Percentiles rank a stretch among this genome's conserved stretches.
Conservation (phyloP, 768 basidiomycete genomes). For the Roridomyces roridus region DNA sequence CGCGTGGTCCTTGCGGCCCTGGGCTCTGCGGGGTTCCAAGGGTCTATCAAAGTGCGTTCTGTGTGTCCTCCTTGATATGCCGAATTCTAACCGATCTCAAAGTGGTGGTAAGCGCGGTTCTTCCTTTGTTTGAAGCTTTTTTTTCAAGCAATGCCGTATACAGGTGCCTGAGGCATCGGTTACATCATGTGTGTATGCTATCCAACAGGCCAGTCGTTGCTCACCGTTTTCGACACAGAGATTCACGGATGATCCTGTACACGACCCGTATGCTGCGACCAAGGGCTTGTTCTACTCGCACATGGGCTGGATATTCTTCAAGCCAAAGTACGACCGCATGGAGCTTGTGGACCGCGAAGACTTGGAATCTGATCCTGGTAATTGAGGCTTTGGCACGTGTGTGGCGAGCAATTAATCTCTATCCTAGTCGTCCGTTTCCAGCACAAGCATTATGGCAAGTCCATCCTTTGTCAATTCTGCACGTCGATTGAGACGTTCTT, state of each 20-base stretch:
- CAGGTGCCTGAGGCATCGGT: conserved; percentile 76
- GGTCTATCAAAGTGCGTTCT: conserved; percentile 70
- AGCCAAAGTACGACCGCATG: conserved; percentile 69
- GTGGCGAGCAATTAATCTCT: background rate
- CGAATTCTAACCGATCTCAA: background rate
- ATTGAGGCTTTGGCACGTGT: background rate
- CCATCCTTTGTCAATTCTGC: background rate
- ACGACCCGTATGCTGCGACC: conserved; percentile 76
- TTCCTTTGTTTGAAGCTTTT: background rate
- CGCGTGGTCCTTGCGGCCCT: conserved; percentile 65
- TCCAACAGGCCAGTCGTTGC: too few species aligned
- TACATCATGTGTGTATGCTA: conserved; percentile 70
- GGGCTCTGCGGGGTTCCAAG: conserved; percentile 79
- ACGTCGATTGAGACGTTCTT: background rate
- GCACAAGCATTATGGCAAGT: conserved; percentile 67
- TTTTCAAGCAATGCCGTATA: background rate
- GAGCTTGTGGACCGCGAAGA: conserved; percentile 70
- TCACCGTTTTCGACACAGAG: conserved; percentile 46
- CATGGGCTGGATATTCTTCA: conserved; percentile 88
- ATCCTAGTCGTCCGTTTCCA: conserved; percentile 69
- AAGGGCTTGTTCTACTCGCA: conserved; percentile 78
- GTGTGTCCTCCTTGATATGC: conserved; percentile 3
- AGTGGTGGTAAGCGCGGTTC: conserved; percentile 58
- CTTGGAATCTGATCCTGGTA: conserved; percentile 72
- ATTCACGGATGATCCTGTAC: conserved; percentile 71